phyloP scores from a whole-genome alignment of 2,329 filamentous ascomycete genomes.

The Fusarium albosuccineum region DNA sequence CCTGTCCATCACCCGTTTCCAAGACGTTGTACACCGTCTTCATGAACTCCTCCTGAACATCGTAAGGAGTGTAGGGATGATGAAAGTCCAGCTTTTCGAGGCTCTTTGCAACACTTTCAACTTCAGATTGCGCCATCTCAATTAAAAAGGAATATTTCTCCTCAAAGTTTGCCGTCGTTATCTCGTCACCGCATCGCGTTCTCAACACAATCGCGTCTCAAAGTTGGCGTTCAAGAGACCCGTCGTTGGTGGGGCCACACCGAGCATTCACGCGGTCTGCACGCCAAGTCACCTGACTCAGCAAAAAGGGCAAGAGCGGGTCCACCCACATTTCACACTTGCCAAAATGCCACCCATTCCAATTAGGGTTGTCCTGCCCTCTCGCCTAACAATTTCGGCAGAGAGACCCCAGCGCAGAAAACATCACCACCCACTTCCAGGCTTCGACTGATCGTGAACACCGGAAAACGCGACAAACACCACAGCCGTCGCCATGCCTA shows the following conservation, averaged over 20 bases:
- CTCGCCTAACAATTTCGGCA: slow-evolving; percentile 54
- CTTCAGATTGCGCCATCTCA: slow-evolving; percentile 35
- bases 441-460: slow-evolving; percentile 50
- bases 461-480: slow-evolving; percentile 59
- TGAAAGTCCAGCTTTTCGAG: slow-evolving; percentile 73
- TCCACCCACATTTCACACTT: slow-evolving; percentile 14
- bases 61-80: slow-evolving; percentile 89
- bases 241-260: slow-evolving; percentile 37
- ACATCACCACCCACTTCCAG: slow-evolving; percentile 54
- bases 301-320: not conserved
- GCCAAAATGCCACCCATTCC: slow-evolving; percentile 22
- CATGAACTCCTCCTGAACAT: slow-evolving; percentile 92
- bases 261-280: slow-evolving; percentile 35
- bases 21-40: slow-evolving; percentile 82
- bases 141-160: slow-evolving; percentile 3
- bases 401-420: slow-evolving; percentile 52
- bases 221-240: slow-evolving; percentile 15
- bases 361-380: slow-evolving; percentile 59
- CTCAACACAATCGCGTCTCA: slow-evolving; percentile 25
- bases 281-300: slow-evolving; percentile 50
- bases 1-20: slow-evolving; percentile 75
- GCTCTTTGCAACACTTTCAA: slow-evolving; percentile 35
- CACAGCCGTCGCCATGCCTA: slow-evolving; percentile 74
- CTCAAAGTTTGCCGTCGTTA: not conserved
- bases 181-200: slow-evolving; percentile 11